Evolutionary conservation across 2,329 filamentous ascomycete species (phyloP).

Genomic region (Fusarium beomiforme): DNA sequence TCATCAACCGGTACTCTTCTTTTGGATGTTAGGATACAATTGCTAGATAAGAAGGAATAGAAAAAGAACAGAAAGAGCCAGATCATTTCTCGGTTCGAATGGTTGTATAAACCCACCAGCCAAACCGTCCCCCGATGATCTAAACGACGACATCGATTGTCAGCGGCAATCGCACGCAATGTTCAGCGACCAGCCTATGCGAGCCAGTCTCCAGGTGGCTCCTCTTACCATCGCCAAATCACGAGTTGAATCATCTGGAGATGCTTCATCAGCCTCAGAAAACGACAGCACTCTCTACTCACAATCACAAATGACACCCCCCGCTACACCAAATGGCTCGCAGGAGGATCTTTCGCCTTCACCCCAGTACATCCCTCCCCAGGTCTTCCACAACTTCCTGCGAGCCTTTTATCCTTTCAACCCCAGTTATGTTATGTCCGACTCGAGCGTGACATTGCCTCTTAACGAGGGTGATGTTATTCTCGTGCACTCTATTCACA

Average conservation of each 20-base stretch:
- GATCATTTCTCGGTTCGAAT: slow-evolving; percentile 31
- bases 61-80: slow-evolving; percentile 19
- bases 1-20: slow-evolving; percentile 9
- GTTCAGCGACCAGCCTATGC: slow-evolving; percentile 56
- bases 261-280: slow-evolving; percentile 46
- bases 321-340: slow-evolving; percentile 76
- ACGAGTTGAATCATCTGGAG: slow-evolving; percentile 37
- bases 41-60: not conserved
- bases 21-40: slow-evolving; percentile 35
- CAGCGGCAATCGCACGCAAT: slow-evolving; percentile 49
- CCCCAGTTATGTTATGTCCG: slow-evolving; percentile 78
- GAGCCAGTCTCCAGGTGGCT: slow-evolving; percentile 70
- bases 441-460: slow-evolving; percentile 87
- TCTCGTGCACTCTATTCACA: slow-evolving; percentile 94
- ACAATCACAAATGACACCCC: slow-evolving; percentile 77
- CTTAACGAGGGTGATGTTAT: slow-evolving; percentile 92
- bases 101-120: slow-evolving; percentile 35
- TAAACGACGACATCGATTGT: slow-evolving; percentile 35
- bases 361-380: slow-evolving; percentile 57
- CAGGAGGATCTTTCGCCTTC: slow-evolving; percentile 63
- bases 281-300: slow-evolving; percentile 55
- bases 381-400: slow-evolving; percentile 92
- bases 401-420: slow-evolving; percentile 95
- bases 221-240: slow-evolving; percentile 65
- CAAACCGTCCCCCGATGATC: slow-evolving; percentile 44